Evolutionary conservation across 371 early-diverging fungal genomes (phyloP), one percentile per base, ranked within the genome.

Genomic region (Syncephalastrum sp.): DNA sequence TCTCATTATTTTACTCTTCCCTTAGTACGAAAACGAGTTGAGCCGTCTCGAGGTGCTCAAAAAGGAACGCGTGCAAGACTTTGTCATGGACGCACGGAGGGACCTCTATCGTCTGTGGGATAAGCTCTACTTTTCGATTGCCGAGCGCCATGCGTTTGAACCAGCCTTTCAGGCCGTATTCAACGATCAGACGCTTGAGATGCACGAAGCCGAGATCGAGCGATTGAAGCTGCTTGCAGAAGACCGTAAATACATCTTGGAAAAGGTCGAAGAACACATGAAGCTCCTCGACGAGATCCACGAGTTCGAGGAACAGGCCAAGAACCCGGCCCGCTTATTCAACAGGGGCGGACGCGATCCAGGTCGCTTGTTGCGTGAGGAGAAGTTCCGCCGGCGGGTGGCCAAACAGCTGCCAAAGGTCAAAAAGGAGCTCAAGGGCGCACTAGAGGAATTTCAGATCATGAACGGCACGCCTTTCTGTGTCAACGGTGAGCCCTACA

Each of bases 261-360:
- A 75, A 23, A 57, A 60, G 5, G 68, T 75, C 19, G 71, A 75
- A 33, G 63, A 67, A 41, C 69, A 75, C 33, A 79, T 69, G 64
- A 65, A 65, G 38, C 56, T 79, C 5, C 53, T 66, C n/a, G 53
- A 67, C 44, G 79, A 79, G 56, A 47, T 75, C 3, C 53, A 67
- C 29, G 69, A 79, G 12, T 79, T 79, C 61, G 66, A 75, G 69
- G 61, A 56, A 27, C 63, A 57, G 6, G 75, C 76, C 15, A 67
- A 70, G 13, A 74, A 79, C 57, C 79, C 79, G 3, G 59, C 69
- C 48, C 68, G 79, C 5, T 54, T 79, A 23, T 75, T 79, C 60
- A 63, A 74, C 17, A 78, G 71, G 50, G 75, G 75, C 0, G 70
- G 74, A 23, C 66, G 76, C 13, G 79, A 75, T 63, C 79, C 79